Evolutionary conservation across 2,329 filamentous ascomycete species (phyloP).

Genomic region (Aspergillus nomiae): DNA sequence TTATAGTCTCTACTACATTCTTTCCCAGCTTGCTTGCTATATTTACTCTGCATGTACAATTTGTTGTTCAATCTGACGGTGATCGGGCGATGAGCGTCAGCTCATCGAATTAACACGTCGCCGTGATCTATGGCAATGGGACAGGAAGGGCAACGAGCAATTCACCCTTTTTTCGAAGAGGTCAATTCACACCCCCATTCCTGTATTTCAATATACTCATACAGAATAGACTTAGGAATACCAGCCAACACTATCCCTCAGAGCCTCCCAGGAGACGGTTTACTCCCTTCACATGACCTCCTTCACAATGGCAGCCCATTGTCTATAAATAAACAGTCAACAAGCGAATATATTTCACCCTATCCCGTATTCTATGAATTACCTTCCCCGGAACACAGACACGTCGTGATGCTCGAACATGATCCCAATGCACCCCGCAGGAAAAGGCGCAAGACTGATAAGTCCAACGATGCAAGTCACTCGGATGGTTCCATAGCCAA

Average conservation of each 20-base stretch:
- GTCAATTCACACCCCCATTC: constrained; percentile 27
- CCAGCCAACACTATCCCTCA: constrained; percentile 8
- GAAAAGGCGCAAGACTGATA: constrained; percentile 38
- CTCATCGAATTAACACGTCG: constrained; percentile 28
- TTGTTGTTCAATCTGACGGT: background rate
- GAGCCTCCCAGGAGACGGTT: background rate
- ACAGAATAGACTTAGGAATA: constrained; percentile 21
- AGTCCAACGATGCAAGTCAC: constrained; percentile 11
- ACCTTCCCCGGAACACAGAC: background rate
- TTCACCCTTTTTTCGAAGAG: constrained; percentile 47
- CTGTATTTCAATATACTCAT: constrained; percentile 13
- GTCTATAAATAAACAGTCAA: background rate
- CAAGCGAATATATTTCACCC: background rate
- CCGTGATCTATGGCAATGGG: constrained; percentile 40
- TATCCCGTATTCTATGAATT: constrained; percentile 1
- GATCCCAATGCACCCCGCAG: constrained; percentile 37
- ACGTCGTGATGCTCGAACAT: constrained; percentile 26
- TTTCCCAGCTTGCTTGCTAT: background rate
- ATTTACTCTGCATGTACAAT: background rate
- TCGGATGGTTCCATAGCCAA: constrained; percentile 5
- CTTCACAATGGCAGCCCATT: background rate
- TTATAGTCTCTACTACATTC: background rate
- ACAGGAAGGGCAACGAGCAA: constrained; percentile 38
- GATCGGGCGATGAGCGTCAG: constrained; percentile 24
- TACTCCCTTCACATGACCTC: constrained; percentile 9